A percentile compares a stretch with the other conserved stretches of the same genome.
phyloP scores from a whole-genome alignment of 768 basidiomycete genomes.

The Chalciporus piperatus region DNA sequence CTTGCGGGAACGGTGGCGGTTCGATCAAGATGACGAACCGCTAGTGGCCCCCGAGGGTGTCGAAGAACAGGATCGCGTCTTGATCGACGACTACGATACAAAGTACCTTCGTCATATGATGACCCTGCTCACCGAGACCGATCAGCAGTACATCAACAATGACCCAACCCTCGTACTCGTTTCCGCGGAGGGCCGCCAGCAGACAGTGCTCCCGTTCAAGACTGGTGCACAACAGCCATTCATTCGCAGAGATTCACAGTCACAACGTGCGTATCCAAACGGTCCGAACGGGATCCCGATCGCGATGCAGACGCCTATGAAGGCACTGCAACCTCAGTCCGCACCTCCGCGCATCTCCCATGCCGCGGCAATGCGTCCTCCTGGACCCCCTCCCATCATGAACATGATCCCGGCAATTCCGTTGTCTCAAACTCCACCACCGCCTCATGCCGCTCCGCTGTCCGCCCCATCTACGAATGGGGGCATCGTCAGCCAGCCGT shows the following conservation, averaged over 20 bases:
- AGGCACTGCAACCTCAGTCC: conserved; percentile 55
- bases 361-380: conserved; percentile 37
- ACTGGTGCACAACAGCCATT: conserved; percentile 30
- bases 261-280: conserved; percentile 20
- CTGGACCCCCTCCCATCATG: conserved; percentile 35
- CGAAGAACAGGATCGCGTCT: conserved; percentile 64
- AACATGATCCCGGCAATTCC: conserved; percentile 31
- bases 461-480: conserved; percentile 33
- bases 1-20: conserved; percentile 63
- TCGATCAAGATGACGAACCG: conserved; percentile 62
- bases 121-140: conserved; percentile 54
- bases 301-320: conserved; percentile 58
- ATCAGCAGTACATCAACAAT: conserved; percentile 47
- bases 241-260: conserved; percentile 25
- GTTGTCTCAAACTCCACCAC: conserved; percentile 34
- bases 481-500: conserved; percentile 26
- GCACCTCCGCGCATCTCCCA: conserved; percentile 53
- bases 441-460: conserved; percentile 30
- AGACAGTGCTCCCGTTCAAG: conserved; percentile 48
- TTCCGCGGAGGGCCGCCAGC: conserved; percentile 48
- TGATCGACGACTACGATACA: conserved; percentile 70
- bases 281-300: conserved; percentile 50
- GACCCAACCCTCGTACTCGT: conserved; percentile 48
- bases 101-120: conserved; percentile 57
- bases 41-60: conserved; percentile 52